Evolutionary conservation across 176 grass and related monocot species (phyloP).

Genomic region (Aegilops sharonensis): DNA sequence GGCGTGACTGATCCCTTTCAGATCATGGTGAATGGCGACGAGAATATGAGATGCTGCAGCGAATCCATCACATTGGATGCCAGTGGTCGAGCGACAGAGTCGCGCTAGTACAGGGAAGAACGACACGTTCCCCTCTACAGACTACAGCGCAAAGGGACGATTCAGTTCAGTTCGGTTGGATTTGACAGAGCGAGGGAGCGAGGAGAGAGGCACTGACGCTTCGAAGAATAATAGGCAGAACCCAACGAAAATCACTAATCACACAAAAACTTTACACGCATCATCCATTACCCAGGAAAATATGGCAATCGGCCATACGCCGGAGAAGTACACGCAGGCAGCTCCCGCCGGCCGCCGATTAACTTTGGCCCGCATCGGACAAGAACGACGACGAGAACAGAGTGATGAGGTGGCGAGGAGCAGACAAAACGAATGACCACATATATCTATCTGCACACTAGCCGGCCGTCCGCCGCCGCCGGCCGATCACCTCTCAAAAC

Average conservation of each 20-base stretch:
- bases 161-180: neutral
- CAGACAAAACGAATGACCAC: slow-evolving; percentile 35
- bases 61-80: too few species aligned
- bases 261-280: neutral
- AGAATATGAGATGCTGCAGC: too few species aligned
- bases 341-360: neutral
- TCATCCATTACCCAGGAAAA: slow-evolving; percentile 24
- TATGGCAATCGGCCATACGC: slow-evolving; percentile 2
- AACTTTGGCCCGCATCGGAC: neutral
- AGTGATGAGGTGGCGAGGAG: neutral
- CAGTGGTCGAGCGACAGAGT: too few species aligned
- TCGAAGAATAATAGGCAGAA: neutral
- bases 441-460: slow-evolving; percentile 43
- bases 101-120: too few species aligned
- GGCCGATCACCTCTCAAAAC: slow-evolving; percentile 41
- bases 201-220: neutral
- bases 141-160: neutral
- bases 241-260: neutral
- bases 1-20: too few species aligned
- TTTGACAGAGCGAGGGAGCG: neutral
- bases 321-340: neutral
- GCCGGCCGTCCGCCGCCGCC: neutral
- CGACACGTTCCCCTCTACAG: too few species aligned
- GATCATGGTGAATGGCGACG: too few species aligned
- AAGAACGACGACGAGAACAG: neutral